Conservation (phyloP, 352 stramenopile genomes). For the Globisporangium lucens region DNA sequence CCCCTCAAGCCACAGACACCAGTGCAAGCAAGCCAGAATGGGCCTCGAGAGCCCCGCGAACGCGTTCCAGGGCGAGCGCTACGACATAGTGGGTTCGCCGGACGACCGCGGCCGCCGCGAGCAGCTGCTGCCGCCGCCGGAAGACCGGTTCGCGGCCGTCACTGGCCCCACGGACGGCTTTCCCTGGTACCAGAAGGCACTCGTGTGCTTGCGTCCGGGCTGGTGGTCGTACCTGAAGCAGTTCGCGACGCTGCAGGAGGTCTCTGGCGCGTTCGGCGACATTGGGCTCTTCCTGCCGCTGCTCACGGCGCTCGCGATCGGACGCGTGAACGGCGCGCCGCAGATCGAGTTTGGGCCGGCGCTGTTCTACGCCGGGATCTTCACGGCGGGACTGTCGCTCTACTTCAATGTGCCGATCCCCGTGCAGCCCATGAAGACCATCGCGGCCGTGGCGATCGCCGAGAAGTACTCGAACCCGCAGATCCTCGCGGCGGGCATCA, state of each 20-base stretch:
- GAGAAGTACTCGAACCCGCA: slow-evolving; percentile 70
- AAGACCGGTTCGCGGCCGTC: slow-evolving; percentile 35
- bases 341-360: slow-evolving; percentile 88
- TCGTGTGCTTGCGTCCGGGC: slow-evolving; percentile 52
- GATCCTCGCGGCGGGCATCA: slow-evolving; percentile 86
- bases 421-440: slow-evolving; percentile 96
- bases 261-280: slow-evolving; percentile 91
- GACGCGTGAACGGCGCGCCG: slow-evolving; percentile 55
- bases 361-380: slow-evolving; percentile 91
- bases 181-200: slow-evolving; percentile 42
- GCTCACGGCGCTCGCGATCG: slow-evolving; percentile 87
- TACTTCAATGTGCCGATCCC: slow-evolving; percentile 92
- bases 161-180: slow-evolving; percentile 46
- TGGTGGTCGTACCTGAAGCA: slow-evolving; percentile 59
- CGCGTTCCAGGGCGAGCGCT: slow-evolving; percentile 20
- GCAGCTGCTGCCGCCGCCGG: slow-evolving; percentile 25
- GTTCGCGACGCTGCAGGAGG: slow-evolving; percentile 73
- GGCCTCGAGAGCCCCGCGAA: slow-evolving; percentile 18
- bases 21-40: slow-evolving; percentile 3
- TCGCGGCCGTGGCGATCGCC: slow-evolving; percentile 87
- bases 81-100: slow-evolving; percentile 9
- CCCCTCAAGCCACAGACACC: not conserved
- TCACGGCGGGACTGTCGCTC: slow-evolving; percentile 82
- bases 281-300: slow-evolving; percentile 93
- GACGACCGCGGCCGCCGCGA: slow-evolving; percentile 21